Evolutionary conservation across 2,329 filamentous ascomycete species (phyloP).

Genomic region (Beauveria sp.): DNA sequence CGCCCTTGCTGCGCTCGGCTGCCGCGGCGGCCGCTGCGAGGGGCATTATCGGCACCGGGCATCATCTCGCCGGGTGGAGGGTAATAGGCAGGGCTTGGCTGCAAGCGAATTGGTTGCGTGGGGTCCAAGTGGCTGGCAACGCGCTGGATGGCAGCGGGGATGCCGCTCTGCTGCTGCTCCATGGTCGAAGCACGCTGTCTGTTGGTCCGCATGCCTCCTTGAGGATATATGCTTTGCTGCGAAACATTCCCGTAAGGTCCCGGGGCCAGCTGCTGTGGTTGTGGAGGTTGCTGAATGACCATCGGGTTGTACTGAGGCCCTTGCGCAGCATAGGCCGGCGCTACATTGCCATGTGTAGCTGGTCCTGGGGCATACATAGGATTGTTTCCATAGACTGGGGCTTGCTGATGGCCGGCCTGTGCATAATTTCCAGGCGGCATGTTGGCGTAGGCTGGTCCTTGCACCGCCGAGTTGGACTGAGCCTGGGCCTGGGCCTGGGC

Average conservation of each 20-base stretch:
- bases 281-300: conserved; percentile 53
- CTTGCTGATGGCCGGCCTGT: conserved; percentile 36
- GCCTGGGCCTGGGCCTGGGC: conserved; percentile 55
- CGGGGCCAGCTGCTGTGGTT: conserved; percentile 55
- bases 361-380: conserved; percentile 65
- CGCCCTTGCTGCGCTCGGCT: conserved; percentile 59
- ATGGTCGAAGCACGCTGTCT: conserved; percentile 91
- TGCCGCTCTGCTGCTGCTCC: conserved; percentile 89
- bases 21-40: conserved; percentile 59
- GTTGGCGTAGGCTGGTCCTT: conserved; percentile 52
- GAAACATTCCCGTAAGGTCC: conserved; percentile 52
- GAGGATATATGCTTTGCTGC: conserved; percentile 54
- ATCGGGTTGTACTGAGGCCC: conserved; percentile 65
- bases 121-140: conserved; percentile 95
- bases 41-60: conserved; percentile 52
- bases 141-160: conserved; percentile 85
- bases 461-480: conserved; percentile 60
- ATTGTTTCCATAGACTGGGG: conserved; percentile 74
- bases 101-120: conserved; percentile 84
- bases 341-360: conserved; percentile 35
- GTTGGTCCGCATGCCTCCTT: conserved; percentile 59
- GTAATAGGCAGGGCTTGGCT: conserved; percentile 95
- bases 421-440: conserved; percentile 41
- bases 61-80: conserved; percentile 84
- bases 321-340: conserved; percentile 73